These are phyloP conservation scores for Biscutella auriculata DNA, from an alignment of 441 rosid species.

Conservation along the genomic window DNA sequence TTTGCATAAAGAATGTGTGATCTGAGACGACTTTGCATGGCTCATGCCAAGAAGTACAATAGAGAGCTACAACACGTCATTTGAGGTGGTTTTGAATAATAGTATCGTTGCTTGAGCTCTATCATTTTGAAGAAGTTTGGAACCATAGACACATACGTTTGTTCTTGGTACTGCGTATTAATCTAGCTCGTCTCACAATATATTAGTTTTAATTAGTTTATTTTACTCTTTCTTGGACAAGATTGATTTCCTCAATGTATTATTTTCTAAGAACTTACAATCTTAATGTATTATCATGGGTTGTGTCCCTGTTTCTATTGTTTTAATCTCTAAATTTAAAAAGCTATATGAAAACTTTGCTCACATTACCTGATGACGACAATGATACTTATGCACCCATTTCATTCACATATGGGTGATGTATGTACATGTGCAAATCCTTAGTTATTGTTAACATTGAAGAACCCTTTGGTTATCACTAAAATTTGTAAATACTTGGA, in stretches of 20 bases:
- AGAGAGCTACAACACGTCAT: rapidly evolving
- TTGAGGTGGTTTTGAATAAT: background rate
- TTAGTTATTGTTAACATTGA: background rate
- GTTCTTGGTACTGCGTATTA: background rate
- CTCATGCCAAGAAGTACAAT: background rate
- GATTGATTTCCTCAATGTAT: background rate
- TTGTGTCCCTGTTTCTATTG: no score
- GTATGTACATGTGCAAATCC: background rate
- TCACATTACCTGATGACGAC: slow-evolving; percentile 23
- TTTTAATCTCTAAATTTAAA: no score
- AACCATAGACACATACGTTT: background rate
- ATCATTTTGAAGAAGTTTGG: background rate
- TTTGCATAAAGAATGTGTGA: background rate
- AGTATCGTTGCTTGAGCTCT: background rate
- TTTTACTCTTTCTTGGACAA: background rate
- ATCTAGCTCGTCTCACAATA: background rate
- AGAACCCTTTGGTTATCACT: background rate
- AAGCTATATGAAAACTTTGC: no score
- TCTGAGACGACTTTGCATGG: background rate
- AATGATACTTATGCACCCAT: slow-evolving; percentile 1
- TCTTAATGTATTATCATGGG: background rate
- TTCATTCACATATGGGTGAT: no score
- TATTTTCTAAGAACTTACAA: background rate
- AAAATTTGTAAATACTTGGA: background rate
- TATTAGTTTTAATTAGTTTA: no score